phyloP scores from a whole-genome alignment of 2,329 filamentous ascomycete species.

The Nakataea oryzae region DNA sequence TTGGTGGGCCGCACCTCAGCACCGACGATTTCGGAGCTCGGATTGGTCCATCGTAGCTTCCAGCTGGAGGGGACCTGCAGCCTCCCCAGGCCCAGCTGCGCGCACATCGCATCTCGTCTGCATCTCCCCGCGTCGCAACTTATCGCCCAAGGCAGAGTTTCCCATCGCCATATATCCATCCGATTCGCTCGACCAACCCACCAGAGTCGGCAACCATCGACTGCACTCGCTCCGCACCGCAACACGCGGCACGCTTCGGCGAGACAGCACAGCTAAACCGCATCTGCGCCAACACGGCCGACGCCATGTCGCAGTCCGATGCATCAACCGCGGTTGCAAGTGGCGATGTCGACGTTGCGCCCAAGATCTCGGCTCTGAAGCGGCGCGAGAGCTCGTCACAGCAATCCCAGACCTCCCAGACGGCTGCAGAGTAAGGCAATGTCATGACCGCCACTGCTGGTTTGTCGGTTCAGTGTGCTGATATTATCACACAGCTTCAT shows the following conservation, averaged over 20 bases:
- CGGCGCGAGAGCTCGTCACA: slow-evolving; percentile 52
- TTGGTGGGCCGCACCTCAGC: neutral
- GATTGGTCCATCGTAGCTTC: neutral
- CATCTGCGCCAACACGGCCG: neutral
- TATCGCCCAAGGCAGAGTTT: neutral
- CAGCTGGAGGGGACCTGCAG: neutral
- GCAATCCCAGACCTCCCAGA: slow-evolving; percentile 56
- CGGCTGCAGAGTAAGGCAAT: slow-evolving; percentile 52
- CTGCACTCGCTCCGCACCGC: no score
- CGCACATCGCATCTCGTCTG: neutral
- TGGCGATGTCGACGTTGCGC: slow-evolving; percentile 34
- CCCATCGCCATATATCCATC: neutral
- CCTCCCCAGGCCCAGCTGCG: neutral
- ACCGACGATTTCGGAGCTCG: neutral
- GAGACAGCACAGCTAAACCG: neutral
- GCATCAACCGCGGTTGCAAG: slow-evolving; percentile 6
- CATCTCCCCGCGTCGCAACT: no score
- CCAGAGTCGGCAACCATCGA: no score
- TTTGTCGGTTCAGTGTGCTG: slow-evolving; percentile 1
- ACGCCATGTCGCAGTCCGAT: slow-evolving; percentile 3
- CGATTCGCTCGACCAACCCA: no score
- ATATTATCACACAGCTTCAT: slow-evolving; percentile 54
- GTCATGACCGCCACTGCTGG: neutral
- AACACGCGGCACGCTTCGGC: no score
- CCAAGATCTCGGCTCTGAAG: slow-evolving; percentile 20